Percentiles rank a stretch among this genome's conserved stretches.
Conservation (phyloP, 2,329 filamentous ascomycete species). For the Alternaria ethzedia region DNA sequence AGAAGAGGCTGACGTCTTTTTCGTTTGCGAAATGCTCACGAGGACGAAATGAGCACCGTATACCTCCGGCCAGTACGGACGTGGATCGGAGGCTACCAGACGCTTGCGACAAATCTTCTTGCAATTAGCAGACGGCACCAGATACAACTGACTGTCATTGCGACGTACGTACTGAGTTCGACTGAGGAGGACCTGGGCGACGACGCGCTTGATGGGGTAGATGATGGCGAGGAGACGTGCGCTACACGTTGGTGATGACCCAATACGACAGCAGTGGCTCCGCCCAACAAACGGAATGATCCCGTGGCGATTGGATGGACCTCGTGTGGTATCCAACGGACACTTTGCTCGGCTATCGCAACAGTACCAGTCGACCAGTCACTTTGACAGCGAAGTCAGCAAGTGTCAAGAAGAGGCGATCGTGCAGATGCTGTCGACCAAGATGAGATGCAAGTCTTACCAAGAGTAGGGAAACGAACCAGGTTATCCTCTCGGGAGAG, state of each 20-base stretch:
- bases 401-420: slow-evolving; percentile 10
- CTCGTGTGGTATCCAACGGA: slow-evolving; percentile 34
- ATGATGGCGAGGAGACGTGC: slow-evolving; percentile 15
- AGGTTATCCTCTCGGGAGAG: neutral
- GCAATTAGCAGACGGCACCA: slow-evolving; percentile 8
- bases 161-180: slow-evolving; percentile 22
- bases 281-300: slow-evolving; percentile 31
- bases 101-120: slow-evolving; percentile 1
- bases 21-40: slow-evolving; percentile 44
- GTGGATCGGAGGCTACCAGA: slow-evolving; percentile 5
- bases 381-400: slow-evolving; percentile 27
- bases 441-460: neutral
- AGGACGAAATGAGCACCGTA: slow-evolving; percentile 33
- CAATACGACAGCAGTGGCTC: slow-evolving; percentile 19
- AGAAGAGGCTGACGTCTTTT: slow-evolving; percentile 21
- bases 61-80: slow-evolving; percentile 26
- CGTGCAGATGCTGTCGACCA: neutral
- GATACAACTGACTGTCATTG: neutral
- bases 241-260: slow-evolving; percentile 16
- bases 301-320: slow-evolving; percentile 26
- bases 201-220: neutral
- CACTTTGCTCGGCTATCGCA: slow-evolving; percentile 24
- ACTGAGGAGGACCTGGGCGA: neutral
- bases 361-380: slow-evolving; percentile 19
- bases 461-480: neutral